Evolutionary conservation across 1,139 yeast genomes (phyloP).

Genomic region (Pichia sp.): DNA sequence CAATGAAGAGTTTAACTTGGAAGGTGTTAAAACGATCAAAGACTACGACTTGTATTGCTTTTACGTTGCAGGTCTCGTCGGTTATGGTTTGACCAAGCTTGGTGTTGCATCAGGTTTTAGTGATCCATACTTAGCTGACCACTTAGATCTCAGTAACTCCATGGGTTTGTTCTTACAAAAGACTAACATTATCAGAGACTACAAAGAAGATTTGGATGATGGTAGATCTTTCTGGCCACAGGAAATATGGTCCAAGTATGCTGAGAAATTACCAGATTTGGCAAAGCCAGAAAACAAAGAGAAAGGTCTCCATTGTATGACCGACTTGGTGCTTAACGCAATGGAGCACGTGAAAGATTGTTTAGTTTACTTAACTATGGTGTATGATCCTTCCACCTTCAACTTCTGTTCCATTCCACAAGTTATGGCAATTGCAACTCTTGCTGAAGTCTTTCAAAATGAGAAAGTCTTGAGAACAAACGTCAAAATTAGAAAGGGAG

Average conservation of each 20-base stretch:
- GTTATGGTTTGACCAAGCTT: conserved; percentile 86
- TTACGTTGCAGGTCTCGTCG: conserved; percentile 96
- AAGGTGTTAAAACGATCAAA: conserved; percentile 68
- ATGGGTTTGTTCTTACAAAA: conserved; percentile 96
- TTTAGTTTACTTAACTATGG: conserved; percentile 65
- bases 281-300: conserved; percentile 37
- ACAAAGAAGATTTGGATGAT: conserved; percentile 84
- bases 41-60: conserved; percentile 93
- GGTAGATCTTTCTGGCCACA: conserved; percentile 96
- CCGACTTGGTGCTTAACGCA: conserved; percentile 76
- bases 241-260: conserved; percentile 84
- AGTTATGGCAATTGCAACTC: conserved; percentile 96
- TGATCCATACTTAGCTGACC: conserved; percentile 41
- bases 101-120: conserved; percentile 64
- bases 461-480: conserved; percentile 60
- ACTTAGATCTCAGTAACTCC: conserved; percentile 59
- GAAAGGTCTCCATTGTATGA: conserved; percentile 67
- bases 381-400: conserved; percentile 77
- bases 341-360: conserved; percentile 74
- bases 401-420: conserved; percentile 97
- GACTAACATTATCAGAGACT: conserved; percentile 93
- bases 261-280: conserved; percentile 57
- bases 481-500: conserved; percentile 91
- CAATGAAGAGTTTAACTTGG: conserved; percentile 68
- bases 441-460: conserved; percentile 81